Evolutionary conservation across 106 monocot species (phyloP).

Genomic region (Dioscorea dumetorum): DNA sequence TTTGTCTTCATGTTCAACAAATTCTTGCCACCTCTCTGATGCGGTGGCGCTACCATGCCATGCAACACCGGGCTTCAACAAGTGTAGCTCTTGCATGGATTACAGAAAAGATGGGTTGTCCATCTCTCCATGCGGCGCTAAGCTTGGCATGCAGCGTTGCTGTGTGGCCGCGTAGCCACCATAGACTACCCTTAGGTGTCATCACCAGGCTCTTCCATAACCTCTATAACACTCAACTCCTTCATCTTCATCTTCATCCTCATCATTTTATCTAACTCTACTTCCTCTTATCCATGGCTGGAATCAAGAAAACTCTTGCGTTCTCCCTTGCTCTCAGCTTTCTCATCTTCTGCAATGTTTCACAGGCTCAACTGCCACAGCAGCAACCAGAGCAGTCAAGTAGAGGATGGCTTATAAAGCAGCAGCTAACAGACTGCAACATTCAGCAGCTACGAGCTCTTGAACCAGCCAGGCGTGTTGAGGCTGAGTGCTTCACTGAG

Average conservation of each 20-base stretch:
- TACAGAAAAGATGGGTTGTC: too few relatives aligned
- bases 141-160: too few relatives aligned
- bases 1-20: too few relatives aligned
- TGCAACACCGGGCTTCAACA: too few relatives aligned
- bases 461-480: conserved; percentile 14
- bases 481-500: conserved; percentile 38
- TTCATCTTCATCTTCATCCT: background rate
- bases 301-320: too few relatives aligned
- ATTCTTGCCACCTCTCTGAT: too few relatives aligned
- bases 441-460: conserved; percentile 20
- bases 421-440: conserved; percentile 14
- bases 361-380: background rate
- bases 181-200: background rate
- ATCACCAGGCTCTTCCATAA: background rate
- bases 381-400: background rate
- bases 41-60: too few relatives aligned
- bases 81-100: too few relatives aligned
- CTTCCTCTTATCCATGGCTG: background rate
- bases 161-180: background rate
- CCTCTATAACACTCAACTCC: background rate
- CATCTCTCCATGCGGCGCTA: too few relatives aligned
- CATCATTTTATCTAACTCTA: background rate
- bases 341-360: background rate
- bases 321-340: background rate
- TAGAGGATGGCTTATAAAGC: background rate